Percentiles rank a stretch among this genome's conserved stretches.
Conservation (phyloP, 257 asterid species). For the Vinca minor region DNA sequence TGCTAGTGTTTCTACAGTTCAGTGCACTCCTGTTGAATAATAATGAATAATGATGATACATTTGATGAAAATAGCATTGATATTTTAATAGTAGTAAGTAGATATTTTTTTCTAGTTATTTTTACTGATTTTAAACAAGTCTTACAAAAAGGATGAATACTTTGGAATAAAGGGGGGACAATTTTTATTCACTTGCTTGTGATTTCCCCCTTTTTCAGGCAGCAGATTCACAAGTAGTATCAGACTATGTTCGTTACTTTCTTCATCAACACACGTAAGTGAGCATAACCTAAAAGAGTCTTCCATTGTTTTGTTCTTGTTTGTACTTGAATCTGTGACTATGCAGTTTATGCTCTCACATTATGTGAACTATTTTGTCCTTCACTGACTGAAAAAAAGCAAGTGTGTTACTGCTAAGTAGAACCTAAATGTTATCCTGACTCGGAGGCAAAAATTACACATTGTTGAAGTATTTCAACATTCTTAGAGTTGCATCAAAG, state of each 20-base stretch:
- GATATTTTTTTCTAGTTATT: no score
- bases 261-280: slow-evolving; percentile 85
- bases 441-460: neutral
- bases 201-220: slow-evolving; percentile 36
- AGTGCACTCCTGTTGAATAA: no score
- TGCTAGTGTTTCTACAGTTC: no score
- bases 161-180: neutral
- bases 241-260: slow-evolving; percentile 70
- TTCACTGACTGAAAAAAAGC: neutral
- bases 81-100: no score
- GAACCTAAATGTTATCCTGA: neutral
- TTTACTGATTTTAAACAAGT: no score
- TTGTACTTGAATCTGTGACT: neutral
- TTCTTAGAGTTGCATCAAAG: no score
- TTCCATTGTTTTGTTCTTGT: neutral
- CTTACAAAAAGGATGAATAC: no score
- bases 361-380: neutral
- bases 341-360: neutral
- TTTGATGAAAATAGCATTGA: no score
- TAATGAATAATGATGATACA: no score
- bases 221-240: slow-evolving; percentile 71
- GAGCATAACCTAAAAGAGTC: neutral
- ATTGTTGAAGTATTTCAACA: neutral
- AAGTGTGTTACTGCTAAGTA: neutral
- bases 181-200: slow-evolving; percentile 7